These are phyloP conservation scores for Saccharomyces mikatae DNA, from an alignment of 805 yeast genomes.

Conservation along the genomic window DNA sequence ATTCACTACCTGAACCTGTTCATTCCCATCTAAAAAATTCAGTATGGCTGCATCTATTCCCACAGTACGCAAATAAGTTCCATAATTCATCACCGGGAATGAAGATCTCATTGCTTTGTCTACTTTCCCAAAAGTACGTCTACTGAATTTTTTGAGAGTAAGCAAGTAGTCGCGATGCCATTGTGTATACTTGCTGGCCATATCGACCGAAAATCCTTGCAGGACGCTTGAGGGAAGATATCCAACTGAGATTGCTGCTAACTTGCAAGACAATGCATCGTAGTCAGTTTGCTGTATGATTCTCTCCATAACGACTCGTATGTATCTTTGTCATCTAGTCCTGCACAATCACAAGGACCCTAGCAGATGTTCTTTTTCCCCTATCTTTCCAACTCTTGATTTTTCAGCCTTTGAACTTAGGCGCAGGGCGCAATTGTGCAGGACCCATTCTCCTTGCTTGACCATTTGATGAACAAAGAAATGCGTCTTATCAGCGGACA, in stretches of 20 bases:
- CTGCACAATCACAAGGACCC: not conserved
- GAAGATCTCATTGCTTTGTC: conserved; percentile 27
- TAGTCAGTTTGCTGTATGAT: conserved; percentile 43
- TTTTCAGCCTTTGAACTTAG: not conserved
- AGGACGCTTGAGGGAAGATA: conserved; percentile 38
- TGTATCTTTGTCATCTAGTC: not conserved
- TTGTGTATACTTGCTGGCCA: conserved; percentile 8
- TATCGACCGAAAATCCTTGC: conserved; percentile 13
- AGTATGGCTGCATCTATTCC: conserved; percentile 42
- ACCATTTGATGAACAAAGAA: not conserved
- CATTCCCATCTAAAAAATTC: conserved; percentile 29
- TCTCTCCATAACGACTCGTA: conserved; percentile 13
- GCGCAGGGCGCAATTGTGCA: not conserved
- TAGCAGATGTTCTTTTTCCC: not conserved
- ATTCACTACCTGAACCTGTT: conserved; percentile 45
- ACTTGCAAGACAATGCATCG: conserved; percentile 63
- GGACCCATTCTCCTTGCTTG: not conserved
- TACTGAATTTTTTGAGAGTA: conserved; percentile 12
- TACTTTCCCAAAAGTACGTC: conserved; percentile 17
- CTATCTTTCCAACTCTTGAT: not conserved
- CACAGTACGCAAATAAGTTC: conserved; percentile 55
- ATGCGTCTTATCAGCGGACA: not conserved
- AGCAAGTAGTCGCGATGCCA: conserved; percentile 19
- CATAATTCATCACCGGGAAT: conserved; percentile 61
- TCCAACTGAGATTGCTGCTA: conserved; percentile 41